These are phyloP conservation scores for Senecio squalidus DNA, from an alignment of 140 eudicot species.

Conservation along the genomic window DNA sequence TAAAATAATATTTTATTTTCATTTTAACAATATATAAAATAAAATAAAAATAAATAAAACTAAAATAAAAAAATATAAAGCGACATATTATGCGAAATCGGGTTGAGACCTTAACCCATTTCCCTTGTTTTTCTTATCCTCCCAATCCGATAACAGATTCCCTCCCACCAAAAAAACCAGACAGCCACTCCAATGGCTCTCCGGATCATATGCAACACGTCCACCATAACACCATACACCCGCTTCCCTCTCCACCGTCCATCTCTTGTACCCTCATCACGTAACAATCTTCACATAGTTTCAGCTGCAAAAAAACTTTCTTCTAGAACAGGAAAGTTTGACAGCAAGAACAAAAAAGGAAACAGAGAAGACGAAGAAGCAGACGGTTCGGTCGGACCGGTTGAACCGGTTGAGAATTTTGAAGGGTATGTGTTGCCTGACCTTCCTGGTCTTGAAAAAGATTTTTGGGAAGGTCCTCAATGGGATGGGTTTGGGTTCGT, in stretches of 20 bases:
- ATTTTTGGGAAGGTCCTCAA: slow-evolving; percentile 89
- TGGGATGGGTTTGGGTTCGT: slow-evolving; percentile 92
- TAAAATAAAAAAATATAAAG: too few species aligned
- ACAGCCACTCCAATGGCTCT: slow-evolving; percentile 46
- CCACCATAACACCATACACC: slow-evolving; percentile 39
- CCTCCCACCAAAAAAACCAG: too few species aligned
- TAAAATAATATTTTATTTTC: too few species aligned
- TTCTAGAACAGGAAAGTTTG: slow-evolving; percentile 67
- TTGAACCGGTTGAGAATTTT: slow-evolving; percentile 30
- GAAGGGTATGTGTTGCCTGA: slow-evolving; percentile 83
- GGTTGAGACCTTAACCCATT: background rate
- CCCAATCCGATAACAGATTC: slow-evolving; percentile 13
- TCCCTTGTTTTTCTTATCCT: slow-evolving; percentile 18
- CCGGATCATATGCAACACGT: slow-evolving; percentile 37
- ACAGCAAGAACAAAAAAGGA: slow-evolving; percentile 66
- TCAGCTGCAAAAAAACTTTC: slow-evolving; percentile 54
- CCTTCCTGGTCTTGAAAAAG: slow-evolving; percentile 67
- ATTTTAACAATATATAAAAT: too few species aligned
- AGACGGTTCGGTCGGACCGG: slow-evolving; percentile 10
- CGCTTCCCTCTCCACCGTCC: slow-evolving; percentile 46
- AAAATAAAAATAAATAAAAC: too few species aligned
- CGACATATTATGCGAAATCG: background rate
- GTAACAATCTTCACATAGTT: slow-evolving; percentile 40
- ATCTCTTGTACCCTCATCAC: slow-evolving; percentile 14
- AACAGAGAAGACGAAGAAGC: slow-evolving; percentile 31